Base-by-base conservation (phyloP, 2,329 filamentous ascomycete genomes). In the Ambrosiella xylebori region DNA sequence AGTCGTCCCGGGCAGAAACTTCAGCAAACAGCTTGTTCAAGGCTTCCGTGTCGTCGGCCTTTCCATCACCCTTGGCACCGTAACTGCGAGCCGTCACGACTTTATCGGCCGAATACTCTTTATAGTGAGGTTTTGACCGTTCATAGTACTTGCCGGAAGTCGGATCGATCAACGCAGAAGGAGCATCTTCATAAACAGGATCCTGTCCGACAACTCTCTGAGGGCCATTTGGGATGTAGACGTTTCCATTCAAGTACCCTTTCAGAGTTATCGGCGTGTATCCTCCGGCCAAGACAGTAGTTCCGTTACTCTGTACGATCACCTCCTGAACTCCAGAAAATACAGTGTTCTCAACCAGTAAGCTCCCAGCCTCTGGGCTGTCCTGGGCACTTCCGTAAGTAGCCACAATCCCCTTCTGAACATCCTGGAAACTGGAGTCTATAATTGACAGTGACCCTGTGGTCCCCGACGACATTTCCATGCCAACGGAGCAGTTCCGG, bases 401-500 rank as follows among this genome's bases (percentile, higher is more conserved):
- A 8, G 52, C 36, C 15, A 61, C 55, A 45, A 57, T 57, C 2
- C 53, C 59, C 37, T 54, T 38, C 7, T 27, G 52, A 19, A 61
- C 59, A 38, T 57, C 51, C 61, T 71, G 76, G 61, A 93, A 81
- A 57, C 75, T 77, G 69, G 82, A 87, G 71, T 94, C 88, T 51
- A 90, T 72, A 38, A 94, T 69, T 40, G 87, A 75, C 27, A 90
- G 79, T 0, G 86, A 91, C 41, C 86, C 86, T 35, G 90, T 85
- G 11, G 77, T 78, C 64, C 81, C 71, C 56, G 71, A 70, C 55
- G 73, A 75, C 75, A 88, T 83, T 65, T 86, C 81, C 59, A 88
- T 73, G 11, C 83, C 85, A 38, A 85, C 73, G 8, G 71, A 71
- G 65, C 82, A 85, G 65, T 84, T 74, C 65, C 79, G 76, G 68